Conservation (phyloP, 192 early-diverging fungal species). For the Umbelopsis sp. region DNA sequence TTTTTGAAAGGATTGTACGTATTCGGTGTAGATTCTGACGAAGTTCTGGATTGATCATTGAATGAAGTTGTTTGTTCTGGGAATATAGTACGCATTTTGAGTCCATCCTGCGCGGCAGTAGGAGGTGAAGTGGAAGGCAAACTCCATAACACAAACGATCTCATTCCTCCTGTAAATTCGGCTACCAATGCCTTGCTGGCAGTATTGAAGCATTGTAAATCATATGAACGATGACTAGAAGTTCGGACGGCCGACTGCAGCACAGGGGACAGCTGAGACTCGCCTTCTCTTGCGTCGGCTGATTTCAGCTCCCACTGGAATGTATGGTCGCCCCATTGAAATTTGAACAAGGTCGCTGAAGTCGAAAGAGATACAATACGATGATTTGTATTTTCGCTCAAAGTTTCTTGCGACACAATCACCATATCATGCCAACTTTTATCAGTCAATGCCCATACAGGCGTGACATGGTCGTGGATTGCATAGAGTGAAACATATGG, state of each 20-base stretch:
- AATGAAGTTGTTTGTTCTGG: not conserved
- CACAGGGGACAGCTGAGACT: constrained; percentile 1
- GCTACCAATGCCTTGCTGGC: not conserved
- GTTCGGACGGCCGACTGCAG: not conserved
- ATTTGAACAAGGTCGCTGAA: constrained; percentile 19
- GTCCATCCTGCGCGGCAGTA: not conserved
- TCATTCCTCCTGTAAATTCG: constrained; percentile 15
- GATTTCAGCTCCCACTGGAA: constrained; percentile 22
- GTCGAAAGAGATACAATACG: constrained; percentile 21
- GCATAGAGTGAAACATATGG: constrained; percentile 12
- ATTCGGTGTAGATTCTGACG: not conserved
- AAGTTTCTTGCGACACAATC: not conserved
- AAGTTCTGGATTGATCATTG: not conserved
- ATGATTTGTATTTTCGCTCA: constrained; percentile 18
- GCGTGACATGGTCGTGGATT: not conserved
- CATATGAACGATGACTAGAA: constrained; percentile 9
- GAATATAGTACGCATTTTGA: constrained; percentile 2
- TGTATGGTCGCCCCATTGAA: constrained; percentile 22
- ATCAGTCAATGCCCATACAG: constrained; percentile 20
- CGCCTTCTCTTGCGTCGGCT: not conserved
- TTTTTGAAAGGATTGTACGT: constrained; percentile 3
- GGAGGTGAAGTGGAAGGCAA: not conserved
- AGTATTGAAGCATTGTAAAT: constrained; percentile 16
- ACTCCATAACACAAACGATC: not conserved
- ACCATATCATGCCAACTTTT: constrained; percentile 25